Conservation (phyloP, 106 monocot genomes). For the Acorus calamus region DNA sequence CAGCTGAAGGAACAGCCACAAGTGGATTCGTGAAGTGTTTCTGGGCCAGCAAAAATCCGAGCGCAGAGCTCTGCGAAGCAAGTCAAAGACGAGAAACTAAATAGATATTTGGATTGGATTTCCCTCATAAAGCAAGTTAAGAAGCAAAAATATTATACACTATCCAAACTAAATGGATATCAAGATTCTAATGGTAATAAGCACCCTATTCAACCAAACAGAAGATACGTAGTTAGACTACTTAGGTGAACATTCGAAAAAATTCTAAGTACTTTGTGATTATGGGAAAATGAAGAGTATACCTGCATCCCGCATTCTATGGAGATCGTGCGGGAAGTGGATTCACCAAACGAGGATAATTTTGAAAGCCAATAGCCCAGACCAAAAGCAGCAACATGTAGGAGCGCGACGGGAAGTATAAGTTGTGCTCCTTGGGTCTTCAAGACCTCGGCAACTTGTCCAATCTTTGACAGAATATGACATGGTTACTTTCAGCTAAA, state of each 20-base stretch:
- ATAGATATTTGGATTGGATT: too few relatives aligned
- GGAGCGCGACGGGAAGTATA: slow-evolving; percentile 64
- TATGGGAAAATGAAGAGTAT: background rate
- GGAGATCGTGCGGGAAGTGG: slow-evolving; percentile 88
- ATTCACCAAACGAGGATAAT: slow-evolving; percentile 71
- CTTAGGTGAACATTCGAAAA: too few relatives aligned
- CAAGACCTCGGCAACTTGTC: slow-evolving; percentile 80
- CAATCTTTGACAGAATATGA: slow-evolving; percentile 35
- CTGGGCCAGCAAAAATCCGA: slow-evolving; percentile 39
- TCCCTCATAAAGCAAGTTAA: background rate
- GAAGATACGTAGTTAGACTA: too few relatives aligned
- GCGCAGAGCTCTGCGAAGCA: slow-evolving; percentile 78
- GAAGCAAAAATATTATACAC: too few relatives aligned
- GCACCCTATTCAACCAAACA: too few relatives aligned
- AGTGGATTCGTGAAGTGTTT: slow-evolving; percentile 99
- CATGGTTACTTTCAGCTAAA: too few relatives aligned
- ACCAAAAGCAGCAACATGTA: slow-evolving; percentile 89
- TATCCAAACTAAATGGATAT: too few relatives aligned
- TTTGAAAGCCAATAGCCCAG: slow-evolving; percentile 80
- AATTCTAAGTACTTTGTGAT: too few relatives aligned
- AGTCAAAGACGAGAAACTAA: background rate
- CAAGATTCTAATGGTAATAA: too few relatives aligned
- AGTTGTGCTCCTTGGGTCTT: slow-evolving; percentile 74
- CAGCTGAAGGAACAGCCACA: slow-evolving; percentile 97
- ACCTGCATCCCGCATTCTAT: slow-evolving; percentile 98